phyloP scores from a whole-genome alignment of 1,284 basidiomycete genomes.

The Trichosporon sp. region DNA sequence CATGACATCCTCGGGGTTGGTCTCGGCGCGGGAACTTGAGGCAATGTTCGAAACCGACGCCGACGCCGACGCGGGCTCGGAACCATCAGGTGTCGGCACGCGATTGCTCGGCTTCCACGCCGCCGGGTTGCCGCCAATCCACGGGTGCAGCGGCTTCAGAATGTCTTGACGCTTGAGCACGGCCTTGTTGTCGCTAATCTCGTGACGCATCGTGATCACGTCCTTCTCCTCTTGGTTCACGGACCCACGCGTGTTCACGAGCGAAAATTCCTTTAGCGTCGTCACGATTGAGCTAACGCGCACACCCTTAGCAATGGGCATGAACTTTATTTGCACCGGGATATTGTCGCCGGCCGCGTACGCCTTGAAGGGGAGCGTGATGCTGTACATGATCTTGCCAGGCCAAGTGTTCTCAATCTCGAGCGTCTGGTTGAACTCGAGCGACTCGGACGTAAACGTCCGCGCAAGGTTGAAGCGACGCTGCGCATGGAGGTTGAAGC shows the following conservation, averaged over 20 bases:
- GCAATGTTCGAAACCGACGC: conserved; percentile 1
- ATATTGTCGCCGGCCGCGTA: conserved; percentile 86
- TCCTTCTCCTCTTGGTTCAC: conserved; percentile 61
- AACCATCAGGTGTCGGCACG: conserved; percentile 10
- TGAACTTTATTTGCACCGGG: conserved; percentile 80
- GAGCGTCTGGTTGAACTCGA: conserved; percentile 92
- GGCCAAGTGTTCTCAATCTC: conserved; percentile 95
- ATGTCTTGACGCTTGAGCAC: conserved; percentile 39
- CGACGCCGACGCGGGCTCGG: background rate
- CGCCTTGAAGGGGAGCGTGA: conserved; percentile 64
- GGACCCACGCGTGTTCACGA: conserved; percentile 65
- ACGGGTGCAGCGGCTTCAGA: conserved; percentile 38
- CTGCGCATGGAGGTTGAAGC: conserved; percentile 70
- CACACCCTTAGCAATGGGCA: conserved; percentile 81
- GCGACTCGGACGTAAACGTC: conserved; percentile 74
- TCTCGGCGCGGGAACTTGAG: conserved; percentile 24
- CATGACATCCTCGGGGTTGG: conserved; percentile 40
- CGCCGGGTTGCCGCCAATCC: conserved; percentile 26
- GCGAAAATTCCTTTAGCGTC: conserved; percentile 70
- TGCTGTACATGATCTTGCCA: conserved; percentile 87
- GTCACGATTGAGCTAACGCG: conserved; percentile 69
- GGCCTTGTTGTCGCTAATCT: conserved; percentile 68
- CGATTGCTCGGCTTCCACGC: conserved; percentile 4
- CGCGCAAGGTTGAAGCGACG: conserved; percentile 70
- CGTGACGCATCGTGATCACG: conserved; percentile 58